These are phyloP conservation scores for Chiua virens DNA, from an alignment of 768 basidiomycete species.

Conservation along the genomic window DNA sequence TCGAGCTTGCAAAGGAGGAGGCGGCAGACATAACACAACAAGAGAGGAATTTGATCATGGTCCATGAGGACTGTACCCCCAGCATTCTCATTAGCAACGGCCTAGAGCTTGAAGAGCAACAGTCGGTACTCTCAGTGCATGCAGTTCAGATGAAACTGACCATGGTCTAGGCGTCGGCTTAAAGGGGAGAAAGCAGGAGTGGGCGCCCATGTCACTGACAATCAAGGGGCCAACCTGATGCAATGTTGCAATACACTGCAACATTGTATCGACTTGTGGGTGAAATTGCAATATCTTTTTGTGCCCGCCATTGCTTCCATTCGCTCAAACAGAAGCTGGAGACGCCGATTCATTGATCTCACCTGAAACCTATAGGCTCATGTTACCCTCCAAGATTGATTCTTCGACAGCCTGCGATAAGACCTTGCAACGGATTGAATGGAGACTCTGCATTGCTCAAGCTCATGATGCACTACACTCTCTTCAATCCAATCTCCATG, in stretches of 20 bases:
- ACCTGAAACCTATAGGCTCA: not conserved
- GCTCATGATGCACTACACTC: slow-evolving; percentile 22
- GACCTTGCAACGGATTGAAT: slow-evolving; percentile 2
- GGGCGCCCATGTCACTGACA: not conserved
- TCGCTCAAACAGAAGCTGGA: not conserved
- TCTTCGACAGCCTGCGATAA: not conserved
- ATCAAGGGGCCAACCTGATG: not conserved
- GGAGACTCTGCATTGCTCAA: slow-evolving; percentile 2
- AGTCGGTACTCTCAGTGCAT: not conserved
- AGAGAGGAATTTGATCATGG: too few relatives aligned
- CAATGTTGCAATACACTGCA: not conserved
- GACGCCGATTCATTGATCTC: not conserved
- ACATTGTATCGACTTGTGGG: slow-evolving; percentile 2
- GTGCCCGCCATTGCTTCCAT: not conserved
- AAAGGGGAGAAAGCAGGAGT: not conserved
- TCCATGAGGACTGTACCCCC: not conserved
- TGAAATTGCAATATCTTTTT: slow-evolving; percentile 6
- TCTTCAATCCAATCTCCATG: slow-evolving; percentile 15
- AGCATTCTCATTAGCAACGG: not conserved
- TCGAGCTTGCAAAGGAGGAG: not conserved
- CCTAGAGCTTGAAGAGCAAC: not conserved
- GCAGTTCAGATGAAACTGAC: slow-evolving; percentile 17
- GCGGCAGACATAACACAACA: not conserved
- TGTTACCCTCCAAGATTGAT: not conserved
- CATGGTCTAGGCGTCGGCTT: not conserved